A percentile compares a stretch with the other conserved stretches of the same genome.
These are phyloP conservation scores for Pseudocercospora musae DNA, from an alignment of 2,329 filamentous ascomycete species.

Conservation along the genomic window DNA sequence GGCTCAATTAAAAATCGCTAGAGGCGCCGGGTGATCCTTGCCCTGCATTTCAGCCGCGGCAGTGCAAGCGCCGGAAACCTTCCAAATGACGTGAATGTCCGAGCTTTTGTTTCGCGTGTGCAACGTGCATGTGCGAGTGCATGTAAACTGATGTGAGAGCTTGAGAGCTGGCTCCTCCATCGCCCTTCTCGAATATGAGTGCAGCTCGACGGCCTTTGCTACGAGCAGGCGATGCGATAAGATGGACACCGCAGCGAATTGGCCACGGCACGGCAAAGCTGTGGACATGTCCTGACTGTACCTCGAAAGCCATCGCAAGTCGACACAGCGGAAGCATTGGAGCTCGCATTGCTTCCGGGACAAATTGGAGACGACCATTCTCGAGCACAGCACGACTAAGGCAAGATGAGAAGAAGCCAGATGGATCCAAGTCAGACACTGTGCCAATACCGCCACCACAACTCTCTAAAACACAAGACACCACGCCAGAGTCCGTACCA, in stretches of 20 bases:
- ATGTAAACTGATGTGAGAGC: not conserved
- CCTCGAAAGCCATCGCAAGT: not conserved
- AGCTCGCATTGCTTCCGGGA: not conserved
- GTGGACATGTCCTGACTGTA: constrained; percentile 22
- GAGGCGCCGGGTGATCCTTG: not conserved
- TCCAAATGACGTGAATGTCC: not conserved
- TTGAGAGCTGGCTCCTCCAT: not conserved
- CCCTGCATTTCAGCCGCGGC: not conserved
- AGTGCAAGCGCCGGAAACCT: not conserved
- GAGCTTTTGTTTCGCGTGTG: not conserved
- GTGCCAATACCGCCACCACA: not conserved
- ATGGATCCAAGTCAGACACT: not conserved
- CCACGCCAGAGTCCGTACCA: not conserved
- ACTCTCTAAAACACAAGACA: not conserved
- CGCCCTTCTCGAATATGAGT: constrained; percentile 5
- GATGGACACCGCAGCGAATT: not conserved
- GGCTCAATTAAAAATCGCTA: constrained; percentile 12
- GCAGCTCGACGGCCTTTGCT: not conserved
- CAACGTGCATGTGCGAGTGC: not conserved
- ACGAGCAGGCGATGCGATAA: constrained; percentile 4
- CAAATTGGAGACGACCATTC: constrained; percentile 10
- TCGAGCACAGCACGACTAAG: constrained; percentile 4
- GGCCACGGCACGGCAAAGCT: not conserved
- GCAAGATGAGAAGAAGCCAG: not conserved
- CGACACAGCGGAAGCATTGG: not conserved